Percentiles rank a stretch among this genome's conserved stretches.
Conservation (phyloP, 208 protist genomes). For the Trypanosoma congolense region DNA sequence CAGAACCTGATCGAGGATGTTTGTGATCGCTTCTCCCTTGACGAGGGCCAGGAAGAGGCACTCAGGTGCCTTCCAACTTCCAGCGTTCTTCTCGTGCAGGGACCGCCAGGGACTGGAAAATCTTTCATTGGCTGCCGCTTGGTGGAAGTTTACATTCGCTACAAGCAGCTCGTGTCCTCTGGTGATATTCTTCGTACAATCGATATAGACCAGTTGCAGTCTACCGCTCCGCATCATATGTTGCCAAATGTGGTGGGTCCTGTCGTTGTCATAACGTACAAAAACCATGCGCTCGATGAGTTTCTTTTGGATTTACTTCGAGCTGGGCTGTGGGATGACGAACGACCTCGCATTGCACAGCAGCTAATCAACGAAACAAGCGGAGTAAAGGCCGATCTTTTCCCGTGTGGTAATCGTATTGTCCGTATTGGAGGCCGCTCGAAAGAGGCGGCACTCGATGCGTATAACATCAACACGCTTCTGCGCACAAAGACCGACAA, state of each 20-base stretch:
- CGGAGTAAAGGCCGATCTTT: slow-evolving; percentile 32
- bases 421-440: slow-evolving; percentile 88
- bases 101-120: slow-evolving; percentile 94
- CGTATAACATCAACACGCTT: slow-evolving; percentile 70
- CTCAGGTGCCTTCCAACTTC: slow-evolving; percentile 61
- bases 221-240: slow-evolving; percentile 42
- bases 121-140: slow-evolving; percentile 91
- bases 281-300: slow-evolving; percentile 95
- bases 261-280: slow-evolving; percentile 92
- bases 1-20: slow-evolving; percentile 60
- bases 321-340: slow-evolving; percentile 61
- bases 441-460: slow-evolving; percentile 56
- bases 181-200: slow-evolving; percentile 86
- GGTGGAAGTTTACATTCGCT: slow-evolving; percentile 84
- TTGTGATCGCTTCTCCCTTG: slow-evolving; percentile 48
- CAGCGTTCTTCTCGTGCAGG: slow-evolving; percentile 87
- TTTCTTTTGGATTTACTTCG: slow-evolving; percentile 83
- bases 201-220: slow-evolving; percentile 59
- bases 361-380: slow-evolving; percentile 30
- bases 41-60: slow-evolving; percentile 74
- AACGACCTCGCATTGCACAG: slow-evolving; percentile 38
- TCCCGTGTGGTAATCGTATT: slow-evolving; percentile 67
- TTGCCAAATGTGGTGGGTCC: slow-evolving; percentile 67
- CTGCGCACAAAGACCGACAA: slow-evolving; percentile 56
- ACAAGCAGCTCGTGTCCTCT: slow-evolving; percentile 81